Percentiles rank a stretch among this genome's conserved stretches.
Conservation (phyloP, 768 basidiomycete species). For the Piloderma croceum region DNA sequence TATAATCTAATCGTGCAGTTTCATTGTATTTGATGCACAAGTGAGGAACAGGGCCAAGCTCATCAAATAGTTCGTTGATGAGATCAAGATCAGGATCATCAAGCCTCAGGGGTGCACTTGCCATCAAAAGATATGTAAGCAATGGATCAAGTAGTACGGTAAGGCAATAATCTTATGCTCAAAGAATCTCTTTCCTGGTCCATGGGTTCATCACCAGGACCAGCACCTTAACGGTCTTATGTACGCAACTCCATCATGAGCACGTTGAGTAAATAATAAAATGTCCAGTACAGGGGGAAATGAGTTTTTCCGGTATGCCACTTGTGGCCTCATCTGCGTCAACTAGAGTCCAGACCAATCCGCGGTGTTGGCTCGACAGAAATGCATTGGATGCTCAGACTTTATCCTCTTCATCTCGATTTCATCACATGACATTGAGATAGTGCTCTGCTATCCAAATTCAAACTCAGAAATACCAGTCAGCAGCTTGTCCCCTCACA, state of each 20-base stretch:
- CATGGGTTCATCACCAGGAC: conserved; percentile 18
- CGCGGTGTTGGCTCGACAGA: no score
- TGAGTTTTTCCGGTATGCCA: conserved; percentile 13
- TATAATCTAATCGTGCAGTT: no score
- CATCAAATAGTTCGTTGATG: conserved; percentile 11
- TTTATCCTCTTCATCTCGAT: no score
- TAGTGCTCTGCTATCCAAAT: no score
- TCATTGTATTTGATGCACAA: conserved; percentile 14
- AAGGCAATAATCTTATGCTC: conserved; percentile 11
- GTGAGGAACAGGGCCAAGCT: conserved; percentile 13
- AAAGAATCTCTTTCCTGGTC: conserved; percentile 12
- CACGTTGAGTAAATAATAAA: conserved; percentile 15
- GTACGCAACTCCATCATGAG: conserved; percentile 17
- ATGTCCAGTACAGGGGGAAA: conserved; percentile 8
- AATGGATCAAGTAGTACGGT: conserved; percentile 7
- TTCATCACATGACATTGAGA: no score
- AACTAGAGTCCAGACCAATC: conserved; percentile 16
- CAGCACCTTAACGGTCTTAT: conserved; percentile 9
- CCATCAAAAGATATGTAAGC: conserved; percentile 5
- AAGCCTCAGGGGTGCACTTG: no score
- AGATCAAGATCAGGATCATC: no score
- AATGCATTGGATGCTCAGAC: no score
- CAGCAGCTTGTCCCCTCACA: no score
- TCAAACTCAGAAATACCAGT: no score
- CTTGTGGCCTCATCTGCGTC: conserved; percentile 13